phyloP scores from a whole-genome alignment of 495 filamentous ascomycete genomes.

The Sabuloglossum arenarium region DNA sequence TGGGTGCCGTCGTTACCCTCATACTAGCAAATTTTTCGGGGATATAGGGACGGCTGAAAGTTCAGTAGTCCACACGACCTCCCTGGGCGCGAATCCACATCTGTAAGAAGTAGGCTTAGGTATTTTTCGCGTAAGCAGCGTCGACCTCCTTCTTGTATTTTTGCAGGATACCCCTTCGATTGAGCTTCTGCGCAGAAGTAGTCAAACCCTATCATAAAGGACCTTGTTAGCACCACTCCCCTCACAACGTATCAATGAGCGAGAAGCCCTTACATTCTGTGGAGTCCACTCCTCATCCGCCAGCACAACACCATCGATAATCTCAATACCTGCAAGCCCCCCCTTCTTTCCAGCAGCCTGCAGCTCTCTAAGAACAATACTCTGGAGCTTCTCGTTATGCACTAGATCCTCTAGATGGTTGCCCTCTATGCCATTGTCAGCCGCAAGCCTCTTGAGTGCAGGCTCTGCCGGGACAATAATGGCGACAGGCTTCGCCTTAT shows the following conservation, averaged over 20 bases:
- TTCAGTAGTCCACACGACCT: too few relatives aligned
- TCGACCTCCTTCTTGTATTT: slow-evolving; percentile 46
- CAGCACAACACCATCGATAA: slow-evolving; percentile 79
- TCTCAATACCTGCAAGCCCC: slow-evolving; percentile 69
- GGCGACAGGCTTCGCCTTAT: slow-evolving; percentile 70
- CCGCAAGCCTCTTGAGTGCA: slow-evolving; percentile 66
- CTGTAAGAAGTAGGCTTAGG: neutral
- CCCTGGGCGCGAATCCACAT: too few relatives aligned
- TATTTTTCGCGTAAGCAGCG: slow-evolving; percentile 24
- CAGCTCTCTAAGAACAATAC: slow-evolving; percentile 61
- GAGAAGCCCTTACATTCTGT: slow-evolving; percentile 56
- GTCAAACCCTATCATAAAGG: slow-evolving; percentile 29
- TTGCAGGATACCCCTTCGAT: slow-evolving; percentile 42
- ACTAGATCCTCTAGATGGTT: slow-evolving; percentile 55
- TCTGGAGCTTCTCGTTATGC: slow-evolving; percentile 63
- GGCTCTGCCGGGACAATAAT: slow-evolving; percentile 85
- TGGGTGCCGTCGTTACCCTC: too few relatives aligned
- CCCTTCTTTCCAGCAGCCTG: slow-evolving; percentile 53
- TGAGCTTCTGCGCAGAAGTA: slow-evolving; percentile 60
- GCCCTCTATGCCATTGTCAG: slow-evolving; percentile 47
- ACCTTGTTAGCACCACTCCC: slow-evolving; percentile 11
- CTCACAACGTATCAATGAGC: slow-evolving; percentile 13
- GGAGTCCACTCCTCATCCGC: slow-evolving; percentile 96
- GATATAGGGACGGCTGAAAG: too few relatives aligned
- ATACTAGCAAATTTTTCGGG: too few relatives aligned